Conservation (phyloP, 192 early-diverging fungal genomes). For the Paraglomus brasilianum region DNA sequence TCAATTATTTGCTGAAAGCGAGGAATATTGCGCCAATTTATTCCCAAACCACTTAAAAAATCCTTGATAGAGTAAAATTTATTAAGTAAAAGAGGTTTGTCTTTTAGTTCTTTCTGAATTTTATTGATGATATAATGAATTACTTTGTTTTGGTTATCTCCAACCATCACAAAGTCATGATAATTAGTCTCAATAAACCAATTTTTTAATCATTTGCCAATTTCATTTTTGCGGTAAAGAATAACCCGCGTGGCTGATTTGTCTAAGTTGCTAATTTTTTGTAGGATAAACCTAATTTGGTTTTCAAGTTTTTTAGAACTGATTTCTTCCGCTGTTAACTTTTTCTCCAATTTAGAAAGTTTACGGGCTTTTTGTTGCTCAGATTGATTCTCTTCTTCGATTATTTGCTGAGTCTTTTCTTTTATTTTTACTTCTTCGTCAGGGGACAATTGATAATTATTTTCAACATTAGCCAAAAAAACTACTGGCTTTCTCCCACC, state of each 20-base stretch:
- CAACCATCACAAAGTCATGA: constrained; percentile 4
- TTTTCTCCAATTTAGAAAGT: neutral
- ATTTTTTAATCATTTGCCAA: constrained; percentile 12
- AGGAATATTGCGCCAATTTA: constrained; percentile 13
- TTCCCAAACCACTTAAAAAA: constrained; percentile 9
- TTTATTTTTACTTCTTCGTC: neutral
- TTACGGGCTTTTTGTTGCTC: neutral
- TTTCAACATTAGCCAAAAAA: neutral
- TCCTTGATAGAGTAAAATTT: constrained; percentile 3
- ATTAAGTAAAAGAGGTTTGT: neutral
- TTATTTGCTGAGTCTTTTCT: neutral
- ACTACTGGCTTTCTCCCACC: constrained; percentile 11
- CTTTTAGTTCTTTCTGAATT: constrained; percentile 4
- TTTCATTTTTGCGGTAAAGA: constrained; percentile 17
- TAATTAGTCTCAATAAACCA: constrained; percentile 10
- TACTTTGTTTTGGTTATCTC: constrained; percentile 1
- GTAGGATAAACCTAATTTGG: constrained; percentile 13
- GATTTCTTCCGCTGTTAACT: neutral
- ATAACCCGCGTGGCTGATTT: constrained; percentile 1
- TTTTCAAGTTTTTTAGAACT: constrained; percentile 1
- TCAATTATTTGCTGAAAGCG: constrained; percentile 6
- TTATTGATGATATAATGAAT: constrained; percentile 2
- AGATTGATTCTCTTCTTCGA: neutral
- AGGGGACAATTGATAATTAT: neutral
- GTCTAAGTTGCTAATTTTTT: neutral